Percentiles rank a stretch among this genome's conserved stretches.
These are phyloP conservation scores for Spiraea crenata DNA, from an alignment of 331 rosid species.

Conservation along the genomic window DNA sequence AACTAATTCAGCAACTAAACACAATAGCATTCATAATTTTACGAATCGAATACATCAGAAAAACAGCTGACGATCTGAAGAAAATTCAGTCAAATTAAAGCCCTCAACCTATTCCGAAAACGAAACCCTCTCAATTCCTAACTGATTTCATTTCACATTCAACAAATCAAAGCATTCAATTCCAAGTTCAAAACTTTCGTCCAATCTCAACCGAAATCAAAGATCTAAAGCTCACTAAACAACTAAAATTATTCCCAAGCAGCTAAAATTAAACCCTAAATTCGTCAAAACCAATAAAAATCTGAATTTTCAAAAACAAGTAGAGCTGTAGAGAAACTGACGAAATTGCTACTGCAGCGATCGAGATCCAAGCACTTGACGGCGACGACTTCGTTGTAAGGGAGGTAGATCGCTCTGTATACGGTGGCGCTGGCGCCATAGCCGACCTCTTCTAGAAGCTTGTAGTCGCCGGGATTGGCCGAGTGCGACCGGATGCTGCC, in stretches of 20 bases:
- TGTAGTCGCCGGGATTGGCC: constrained; percentile 62
- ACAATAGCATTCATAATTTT: background rate
- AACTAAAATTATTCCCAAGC: constrained; percentile 3
- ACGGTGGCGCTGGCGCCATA: constrained; percentile 97
- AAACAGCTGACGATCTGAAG: constrained; percentile 15
- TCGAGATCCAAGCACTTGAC: constrained; percentile 97
- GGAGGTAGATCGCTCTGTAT: constrained; percentile 76
- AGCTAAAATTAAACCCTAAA: background rate
- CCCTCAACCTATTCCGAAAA: constrained; percentile 5
- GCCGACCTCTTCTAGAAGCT: constrained; percentile 93
- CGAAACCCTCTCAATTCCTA: background rate
- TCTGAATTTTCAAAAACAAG: background rate
- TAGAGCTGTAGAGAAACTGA: constrained; percentile 21
- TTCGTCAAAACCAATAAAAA: background rate
- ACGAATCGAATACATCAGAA: background rate
- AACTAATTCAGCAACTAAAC: background rate
- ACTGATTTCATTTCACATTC: background rate
- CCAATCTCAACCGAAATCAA: constrained; percentile 14
- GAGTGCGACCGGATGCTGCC: constrained; percentile 46
- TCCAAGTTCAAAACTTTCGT: background rate
- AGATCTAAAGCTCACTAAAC: constrained; percentile 8
- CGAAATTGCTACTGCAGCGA: constrained; percentile 87
- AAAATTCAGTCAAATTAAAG: background rate
- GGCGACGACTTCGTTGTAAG: constrained; percentile 80
- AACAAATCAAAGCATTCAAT: constrained; percentile 8